A percentile compares a stretch with the other conserved stretches of the same genome.
These are phyloP conservation scores for Tagetes erecta DNA, from an alignment of 129 eudicot genomes.

Conservation along the genomic window DNA sequence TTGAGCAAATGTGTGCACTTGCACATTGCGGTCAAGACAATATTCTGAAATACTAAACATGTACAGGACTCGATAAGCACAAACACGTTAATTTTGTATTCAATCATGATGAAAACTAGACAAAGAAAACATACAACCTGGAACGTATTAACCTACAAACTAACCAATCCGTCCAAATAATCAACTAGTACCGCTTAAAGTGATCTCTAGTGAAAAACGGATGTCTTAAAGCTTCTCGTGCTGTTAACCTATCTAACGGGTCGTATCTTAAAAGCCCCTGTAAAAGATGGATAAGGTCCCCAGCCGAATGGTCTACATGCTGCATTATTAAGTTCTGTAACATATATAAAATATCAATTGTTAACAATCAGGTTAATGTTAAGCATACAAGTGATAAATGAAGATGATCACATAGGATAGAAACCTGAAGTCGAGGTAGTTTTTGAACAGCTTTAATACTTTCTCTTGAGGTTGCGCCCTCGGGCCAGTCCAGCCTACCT, in stretches of 20 bases:
- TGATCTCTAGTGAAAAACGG: slow-evolving; percentile 60
- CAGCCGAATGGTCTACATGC: slow-evolving; percentile 40
- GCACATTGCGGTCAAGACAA: neutral
- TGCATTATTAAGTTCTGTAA: slow-evolving; percentile 63
- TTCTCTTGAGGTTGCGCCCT: slow-evolving; percentile 69
- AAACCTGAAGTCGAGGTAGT: slow-evolving; percentile 65
- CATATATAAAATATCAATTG: neutral
- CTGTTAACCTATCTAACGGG: slow-evolving; percentile 58
- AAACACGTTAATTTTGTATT: neutral
- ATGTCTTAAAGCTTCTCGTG: slow-evolving; percentile 63
- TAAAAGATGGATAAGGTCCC: slow-evolving; percentile 60
- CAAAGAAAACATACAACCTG: neutral
- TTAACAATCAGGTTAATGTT: neutral
- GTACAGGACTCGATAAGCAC: neutral
- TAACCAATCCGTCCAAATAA: neutral
- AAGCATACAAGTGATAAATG: neutral
- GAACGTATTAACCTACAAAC: neutral
- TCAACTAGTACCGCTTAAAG: slow-evolving; percentile 34
- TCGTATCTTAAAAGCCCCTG: slow-evolving; percentile 69
- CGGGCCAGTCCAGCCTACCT: slow-evolving; percentile 70
- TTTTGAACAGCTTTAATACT: slow-evolving; percentile 66
- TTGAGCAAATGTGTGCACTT: neutral
- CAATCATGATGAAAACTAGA: neutral
- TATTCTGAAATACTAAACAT: neutral
- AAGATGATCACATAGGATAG: neutral